Percentiles rank a stretch among this genome's conserved stretches.
Conservation (phyloP, 768 basidiomycete species). For the Xanthoconium purpureum region DNA sequence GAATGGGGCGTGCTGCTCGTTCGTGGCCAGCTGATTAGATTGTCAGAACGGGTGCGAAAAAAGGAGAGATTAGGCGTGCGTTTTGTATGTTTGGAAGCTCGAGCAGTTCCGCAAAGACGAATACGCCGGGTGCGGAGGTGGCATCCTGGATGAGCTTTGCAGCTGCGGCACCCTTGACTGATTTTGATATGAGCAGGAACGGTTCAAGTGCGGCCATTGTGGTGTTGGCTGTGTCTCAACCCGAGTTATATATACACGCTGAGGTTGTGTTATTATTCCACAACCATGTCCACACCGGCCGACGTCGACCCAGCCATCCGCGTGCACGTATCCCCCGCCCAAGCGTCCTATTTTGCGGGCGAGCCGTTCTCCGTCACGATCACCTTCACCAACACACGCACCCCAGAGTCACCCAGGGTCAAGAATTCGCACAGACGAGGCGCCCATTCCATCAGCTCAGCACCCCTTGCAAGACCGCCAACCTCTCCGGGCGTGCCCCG, state of each 20-base stretch:
- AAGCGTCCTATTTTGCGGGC: conserved; percentile 91
- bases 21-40: conserved; percentile 57
- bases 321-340: conserved; percentile 71
- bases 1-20: conserved; percentile 60
- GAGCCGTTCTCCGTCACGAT: conserved; percentile 83
- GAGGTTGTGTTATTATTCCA: not conserved
- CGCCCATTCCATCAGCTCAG: conserved; percentile 80
- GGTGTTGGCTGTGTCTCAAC: not conserved
- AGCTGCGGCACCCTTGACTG: conserved; percentile 87
- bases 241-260: too few relatives aligned
- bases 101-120: conserved; percentile 87
- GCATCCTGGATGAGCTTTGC: conserved; percentile 87
- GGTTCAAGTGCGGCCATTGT: conserved; percentile 67
- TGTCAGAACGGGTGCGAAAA: not conserved
- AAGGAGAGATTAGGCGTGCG: conserved; percentile 40
- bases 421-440: conserved; percentile 59
- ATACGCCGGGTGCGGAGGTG: conserved; percentile 85
- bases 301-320: conserved; percentile 52
- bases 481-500: conserved; percentile 71
- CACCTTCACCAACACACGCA: conserved; percentile 80
- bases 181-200: conserved; percentile 88
- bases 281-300: conserved; percentile 16
- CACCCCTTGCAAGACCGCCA: conserved; percentile 75
- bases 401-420: conserved; percentile 40
- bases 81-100: conserved; percentile 82